Percentiles rank a stretch among this genome's conserved stretches.
phyloP scores from a whole-genome alignment of 495 filamentous ascomycete species.

The Talaromyces stipitatus region DNA sequence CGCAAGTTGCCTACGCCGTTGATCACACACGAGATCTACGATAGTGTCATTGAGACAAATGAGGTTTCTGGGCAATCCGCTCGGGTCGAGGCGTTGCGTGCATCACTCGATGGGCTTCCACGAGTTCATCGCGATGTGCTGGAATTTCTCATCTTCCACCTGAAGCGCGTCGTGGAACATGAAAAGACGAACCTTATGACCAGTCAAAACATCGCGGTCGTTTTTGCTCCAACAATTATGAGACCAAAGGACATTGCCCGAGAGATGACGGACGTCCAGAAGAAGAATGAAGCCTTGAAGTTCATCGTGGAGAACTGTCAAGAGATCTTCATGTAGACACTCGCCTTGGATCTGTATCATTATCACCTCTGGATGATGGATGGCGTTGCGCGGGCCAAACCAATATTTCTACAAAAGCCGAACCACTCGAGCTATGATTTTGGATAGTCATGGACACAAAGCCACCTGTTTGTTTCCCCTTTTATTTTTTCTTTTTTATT shows the following conservation, averaged over 20 bases:
- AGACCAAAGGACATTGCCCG: constrained; percentile 77
- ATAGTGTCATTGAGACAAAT: constrained; percentile 70
- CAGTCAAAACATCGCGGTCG: constrained; percentile 88
- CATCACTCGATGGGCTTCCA: constrained; percentile 68
- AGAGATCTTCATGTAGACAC: constrained; percentile 55
- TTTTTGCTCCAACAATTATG: constrained; percentile 98
- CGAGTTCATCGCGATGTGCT: constrained; percentile 77
- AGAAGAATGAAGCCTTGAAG: constrained; percentile 84
- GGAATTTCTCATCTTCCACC: constrained; percentile 90
- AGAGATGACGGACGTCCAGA: constrained; percentile 93
- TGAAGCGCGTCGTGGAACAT: constrained; percentile 76
- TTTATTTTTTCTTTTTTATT: background rate
- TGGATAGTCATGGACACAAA: background rate
- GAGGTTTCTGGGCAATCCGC: constrained; percentile 27
- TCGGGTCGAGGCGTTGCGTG: constrained; percentile 59
- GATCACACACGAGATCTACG: constrained; percentile 89
- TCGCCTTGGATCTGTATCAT: background rate
- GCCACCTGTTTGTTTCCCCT: background rate
- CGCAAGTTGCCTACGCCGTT: constrained; percentile 85
- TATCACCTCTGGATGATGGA: background rate
- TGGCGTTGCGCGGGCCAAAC: background rate
- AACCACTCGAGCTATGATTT: background rate
- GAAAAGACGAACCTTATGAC: constrained; percentile 90
- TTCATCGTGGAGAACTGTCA: constrained; percentile 83
- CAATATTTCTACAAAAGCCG: background rate